phyloP scores from a whole-genome alignment of 192 early-diverging fungal genomes.

The Jimgerdemannia flammicorona region DNA sequence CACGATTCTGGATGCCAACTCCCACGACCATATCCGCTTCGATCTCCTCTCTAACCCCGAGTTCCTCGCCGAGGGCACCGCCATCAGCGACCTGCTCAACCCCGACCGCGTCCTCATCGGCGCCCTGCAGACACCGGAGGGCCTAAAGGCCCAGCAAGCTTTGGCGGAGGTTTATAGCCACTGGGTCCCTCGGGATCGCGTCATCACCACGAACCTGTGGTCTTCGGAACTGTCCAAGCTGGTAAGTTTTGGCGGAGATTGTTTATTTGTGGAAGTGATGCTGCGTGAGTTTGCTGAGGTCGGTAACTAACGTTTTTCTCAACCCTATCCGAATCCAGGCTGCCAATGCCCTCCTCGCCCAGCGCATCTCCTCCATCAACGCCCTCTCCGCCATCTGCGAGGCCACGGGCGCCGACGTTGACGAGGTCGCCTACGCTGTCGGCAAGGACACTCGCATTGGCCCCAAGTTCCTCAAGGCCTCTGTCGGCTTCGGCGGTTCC shows the following conservation, averaged over 20 bases:
- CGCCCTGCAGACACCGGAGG: constrained; percentile 65
- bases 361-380: constrained; percentile 92
- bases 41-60: constrained; percentile 92
- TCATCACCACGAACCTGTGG: constrained; percentile 91
- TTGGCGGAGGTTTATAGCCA: constrained; percentile 75
- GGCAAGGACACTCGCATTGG: constrained; percentile 86
- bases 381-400: constrained; percentile 90
- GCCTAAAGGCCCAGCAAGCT: constrained; percentile 70
- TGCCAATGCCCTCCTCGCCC: constrained; percentile 90
- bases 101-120: constrained; percentile 94
- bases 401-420: constrained; percentile 84
- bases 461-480: constrained; percentile 85
- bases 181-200: constrained; percentile 82
- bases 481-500: constrained; percentile 91
- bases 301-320: background rate
- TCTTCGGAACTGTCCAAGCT: constrained; percentile 94
- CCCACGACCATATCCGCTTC: constrained; percentile 61
- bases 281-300: constrained; percentile 4
- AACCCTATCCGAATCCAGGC: constrained; percentile 43
- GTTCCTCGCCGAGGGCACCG: constrained; percentile 94
- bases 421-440: constrained; percentile 88
- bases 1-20: constrained; percentile 80
- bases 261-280: too few relatives aligned
- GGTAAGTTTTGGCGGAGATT: constrained; percentile 27
- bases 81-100: constrained; percentile 73